phyloP scores from a whole-genome alignment of 1,139 yeast species.

The Wickerhamiella pararugosa region DNA sequence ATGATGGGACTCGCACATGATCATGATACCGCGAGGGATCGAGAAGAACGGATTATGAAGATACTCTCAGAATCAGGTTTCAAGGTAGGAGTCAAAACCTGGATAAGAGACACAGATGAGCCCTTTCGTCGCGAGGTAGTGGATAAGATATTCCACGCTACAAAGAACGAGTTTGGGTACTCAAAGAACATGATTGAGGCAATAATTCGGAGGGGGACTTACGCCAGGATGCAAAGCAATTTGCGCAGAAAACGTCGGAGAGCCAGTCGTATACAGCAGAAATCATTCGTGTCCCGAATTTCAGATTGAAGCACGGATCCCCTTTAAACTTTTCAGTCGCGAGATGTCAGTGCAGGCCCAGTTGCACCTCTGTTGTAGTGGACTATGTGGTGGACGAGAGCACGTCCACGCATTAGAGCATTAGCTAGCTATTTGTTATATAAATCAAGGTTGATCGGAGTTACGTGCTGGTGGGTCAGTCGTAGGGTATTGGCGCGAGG shows the following conservation, averaged over 20 bases:
- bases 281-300: too few species aligned
- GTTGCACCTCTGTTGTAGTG: too few species aligned
- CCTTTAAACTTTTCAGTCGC: too few species aligned
- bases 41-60: slow-evolving; percentile 46
- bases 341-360: too few species aligned
- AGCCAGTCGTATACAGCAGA: too few species aligned
- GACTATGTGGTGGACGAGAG: too few species aligned
- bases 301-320: too few species aligned
- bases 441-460: too few species aligned
- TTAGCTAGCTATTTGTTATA: too few species aligned
- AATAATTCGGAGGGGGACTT: slow-evolving; percentile 62
- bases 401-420: too few species aligned
- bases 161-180: slow-evolving; percentile 36
- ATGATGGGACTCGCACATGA: slow-evolving; percentile 36
- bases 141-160: slow-evolving; percentile 33
- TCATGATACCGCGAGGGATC: slow-evolving; percentile 37
- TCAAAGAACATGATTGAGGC: slow-evolving; percentile 45
- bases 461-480: too few species aligned
- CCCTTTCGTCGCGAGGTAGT: slow-evolving; percentile 37
- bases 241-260: slow-evolving; percentile 48
- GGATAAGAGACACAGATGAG: slow-evolving; percentile 63
- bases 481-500: too few species aligned
- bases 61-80: slow-evolving; percentile 49
- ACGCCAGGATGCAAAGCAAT: slow-evolving; percentile 67
- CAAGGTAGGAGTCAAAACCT: slow-evolving; percentile 57